A percentile compares a stretch with the other conserved stretches of the same genome.
phyloP scores from a whole-genome alignment of 208 protist genomes.

The Crithidia acanthocephali region DNA sequence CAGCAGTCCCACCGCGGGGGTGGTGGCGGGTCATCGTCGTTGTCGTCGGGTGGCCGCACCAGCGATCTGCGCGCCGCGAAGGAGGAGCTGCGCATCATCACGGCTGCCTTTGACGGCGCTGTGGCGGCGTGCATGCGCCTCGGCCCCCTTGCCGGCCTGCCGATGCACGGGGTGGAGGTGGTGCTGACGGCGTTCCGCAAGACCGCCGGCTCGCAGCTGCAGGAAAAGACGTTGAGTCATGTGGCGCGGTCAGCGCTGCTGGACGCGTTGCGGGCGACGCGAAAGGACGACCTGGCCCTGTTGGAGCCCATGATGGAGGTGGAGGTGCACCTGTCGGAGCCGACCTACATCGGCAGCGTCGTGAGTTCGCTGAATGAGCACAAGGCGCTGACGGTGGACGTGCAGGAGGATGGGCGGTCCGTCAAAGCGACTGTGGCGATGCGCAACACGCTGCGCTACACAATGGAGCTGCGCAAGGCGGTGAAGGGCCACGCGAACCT shows the following conservation, averaged over 20 bases:
- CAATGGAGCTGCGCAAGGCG: constrained; percentile 85
- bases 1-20: constrained; percentile 7
- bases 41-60: constrained; percentile 13
- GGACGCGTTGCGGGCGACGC: constrained; percentile 43
- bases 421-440: constrained; percentile 80
- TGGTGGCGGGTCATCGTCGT: neutral
- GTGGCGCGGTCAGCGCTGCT: constrained; percentile 59
- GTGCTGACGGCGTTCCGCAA: constrained; percentile 66
- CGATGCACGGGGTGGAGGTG: constrained; percentile 76
- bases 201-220: constrained; percentile 44
- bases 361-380: constrained; percentile 82
- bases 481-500: constrained; percentile 91
- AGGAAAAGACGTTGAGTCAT: constrained; percentile 48
- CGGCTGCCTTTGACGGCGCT: constrained; percentile 50
- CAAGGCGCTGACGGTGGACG: constrained; percentile 76
- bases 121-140: constrained; percentile 58
- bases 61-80: constrained; percentile 52
- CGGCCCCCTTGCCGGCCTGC: constrained; percentile 73
- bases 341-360: constrained; percentile 72
- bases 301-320: constrained; percentile 92
- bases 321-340: constrained; percentile 84
- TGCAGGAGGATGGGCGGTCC: constrained; percentile 80
- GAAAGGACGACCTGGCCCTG: constrained; percentile 44
- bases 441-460: constrained; percentile 85
- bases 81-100: constrained; percentile 44